Evolutionary conservation across 345 rosid species (phyloP).

Genomic region (Psidium guajava): DNA sequence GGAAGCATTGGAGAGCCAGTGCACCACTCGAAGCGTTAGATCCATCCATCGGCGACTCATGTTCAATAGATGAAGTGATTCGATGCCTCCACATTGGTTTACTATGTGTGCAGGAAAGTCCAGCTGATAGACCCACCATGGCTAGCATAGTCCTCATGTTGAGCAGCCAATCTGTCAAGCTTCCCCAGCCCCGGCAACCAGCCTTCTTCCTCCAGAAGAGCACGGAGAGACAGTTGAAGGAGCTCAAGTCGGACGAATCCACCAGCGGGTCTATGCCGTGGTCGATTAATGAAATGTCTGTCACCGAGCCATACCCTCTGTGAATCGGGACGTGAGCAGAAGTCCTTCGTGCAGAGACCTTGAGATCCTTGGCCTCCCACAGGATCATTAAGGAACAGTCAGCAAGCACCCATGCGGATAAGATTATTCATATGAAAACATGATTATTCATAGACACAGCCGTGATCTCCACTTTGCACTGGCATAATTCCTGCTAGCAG

Average conservation of each 20-base stretch:
- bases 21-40: constrained; percentile 4
- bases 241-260: neutral
- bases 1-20: neutral
- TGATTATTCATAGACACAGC: too few species aligned
- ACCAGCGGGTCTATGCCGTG: neutral
- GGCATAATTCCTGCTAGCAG: neutral
- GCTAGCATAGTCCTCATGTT: constrained; percentile 12
- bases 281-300: neutral
- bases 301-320: neutral
- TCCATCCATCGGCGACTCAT: constrained; percentile 1
- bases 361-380: neutral
- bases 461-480: neutral
- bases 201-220: constrained; percentile 4
- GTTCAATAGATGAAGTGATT: constrained; percentile 9
- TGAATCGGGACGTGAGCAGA: neutral
- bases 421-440: neutral
- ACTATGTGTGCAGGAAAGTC: constrained; percentile 20
- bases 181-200: constrained; percentile 8
- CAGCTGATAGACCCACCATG: constrained; percentile 16
- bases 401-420: neutral
- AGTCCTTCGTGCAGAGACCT: neutral
- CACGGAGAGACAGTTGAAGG: neutral
- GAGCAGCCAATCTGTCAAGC: constrained; percentile 3
- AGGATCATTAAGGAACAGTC: neutral
- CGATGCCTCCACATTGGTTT: constrained; percentile 24